These are phyloP conservation scores for Pleurozium schreberi DNA, from an alignment of 225 moss, liverwort and hornwort genomes.

Conservation along the genomic window DNA sequence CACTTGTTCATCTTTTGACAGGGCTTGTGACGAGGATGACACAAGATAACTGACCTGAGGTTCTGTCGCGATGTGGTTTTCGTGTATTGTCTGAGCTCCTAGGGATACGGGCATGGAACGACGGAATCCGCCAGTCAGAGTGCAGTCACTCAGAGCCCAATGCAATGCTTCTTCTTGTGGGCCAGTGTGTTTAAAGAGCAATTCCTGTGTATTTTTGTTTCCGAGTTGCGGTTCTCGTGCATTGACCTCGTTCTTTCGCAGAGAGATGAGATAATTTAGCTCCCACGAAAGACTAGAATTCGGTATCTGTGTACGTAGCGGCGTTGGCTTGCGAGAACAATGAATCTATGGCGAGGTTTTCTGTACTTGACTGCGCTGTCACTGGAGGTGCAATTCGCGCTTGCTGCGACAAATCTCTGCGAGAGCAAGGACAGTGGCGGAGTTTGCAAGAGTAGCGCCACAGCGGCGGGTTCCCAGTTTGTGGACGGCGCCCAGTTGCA, in stretches of 20 bases:
- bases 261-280: neutral
- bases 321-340: neutral
- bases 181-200: neutral
- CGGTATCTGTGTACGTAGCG: neutral
- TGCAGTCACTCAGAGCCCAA: neutral
- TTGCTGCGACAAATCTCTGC: neutral
- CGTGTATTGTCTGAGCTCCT: neutral
- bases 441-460: constrained; percentile 14
- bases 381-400: neutral
- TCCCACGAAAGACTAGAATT: neutral
- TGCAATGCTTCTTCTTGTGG: neutral
- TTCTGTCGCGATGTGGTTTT: neutral
- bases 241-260: neutral
- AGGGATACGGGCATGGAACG: neutral
- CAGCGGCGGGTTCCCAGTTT: constrained; percentile 8
- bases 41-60: neutral
- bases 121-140: neutral
- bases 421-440: neutral
- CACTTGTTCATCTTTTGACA: neutral
- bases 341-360: constrained; percentile 15
- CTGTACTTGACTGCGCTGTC: neutral
- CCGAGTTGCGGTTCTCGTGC: neutral
- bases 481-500: constrained; percentile 33
- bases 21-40: neutral
- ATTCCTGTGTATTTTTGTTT: neutral